phyloP scores from a whole-genome alignment of 371 early-diverging fungal genomes.

The Funneliformis caledonium region DNA sequence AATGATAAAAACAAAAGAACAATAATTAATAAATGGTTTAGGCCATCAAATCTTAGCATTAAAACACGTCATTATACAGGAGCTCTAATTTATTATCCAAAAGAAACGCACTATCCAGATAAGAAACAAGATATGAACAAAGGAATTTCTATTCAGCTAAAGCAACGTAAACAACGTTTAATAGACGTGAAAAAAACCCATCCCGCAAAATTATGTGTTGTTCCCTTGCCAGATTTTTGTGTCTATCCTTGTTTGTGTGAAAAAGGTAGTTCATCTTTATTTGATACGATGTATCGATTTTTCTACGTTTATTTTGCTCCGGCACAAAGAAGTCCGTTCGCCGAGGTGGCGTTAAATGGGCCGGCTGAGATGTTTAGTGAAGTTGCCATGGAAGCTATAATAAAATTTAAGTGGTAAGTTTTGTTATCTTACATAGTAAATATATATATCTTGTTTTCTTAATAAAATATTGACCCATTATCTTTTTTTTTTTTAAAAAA shows the following conservation, averaged over 20 bases:
- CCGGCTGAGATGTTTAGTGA: slow-evolving; percentile 28
- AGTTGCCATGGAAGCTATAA: slow-evolving; percentile 28
- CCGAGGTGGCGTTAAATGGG: background rate
- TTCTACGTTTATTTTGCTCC: background rate
- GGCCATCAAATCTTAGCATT: background rate
- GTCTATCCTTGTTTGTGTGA: background rate
- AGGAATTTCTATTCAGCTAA: background rate
- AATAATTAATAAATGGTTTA: background rate
- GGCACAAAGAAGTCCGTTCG: background rate
- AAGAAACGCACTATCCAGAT: background rate
- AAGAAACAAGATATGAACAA: background rate
- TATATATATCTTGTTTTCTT: background rate
- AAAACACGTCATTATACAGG: background rate
- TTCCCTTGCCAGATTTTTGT: slow-evolving; percentile 31
- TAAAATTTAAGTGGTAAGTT: slow-evolving; percentile 28
- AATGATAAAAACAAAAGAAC: background rate
- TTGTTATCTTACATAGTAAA: background rate
- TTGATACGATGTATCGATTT: background rate
- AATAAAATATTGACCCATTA: background rate
- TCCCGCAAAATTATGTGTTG: slow-evolving; percentile 24
- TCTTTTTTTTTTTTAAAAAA: background rate
- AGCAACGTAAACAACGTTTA: slow-evolving; percentile 16
- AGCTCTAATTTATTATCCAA: background rate
- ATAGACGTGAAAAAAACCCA: slow-evolving; percentile 1
- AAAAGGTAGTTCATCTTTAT: background rate